Evolutionary conservation across 352 stramenopile genomes (phyloP).

Genomic region (Phytophthora crassamura): DNA sequence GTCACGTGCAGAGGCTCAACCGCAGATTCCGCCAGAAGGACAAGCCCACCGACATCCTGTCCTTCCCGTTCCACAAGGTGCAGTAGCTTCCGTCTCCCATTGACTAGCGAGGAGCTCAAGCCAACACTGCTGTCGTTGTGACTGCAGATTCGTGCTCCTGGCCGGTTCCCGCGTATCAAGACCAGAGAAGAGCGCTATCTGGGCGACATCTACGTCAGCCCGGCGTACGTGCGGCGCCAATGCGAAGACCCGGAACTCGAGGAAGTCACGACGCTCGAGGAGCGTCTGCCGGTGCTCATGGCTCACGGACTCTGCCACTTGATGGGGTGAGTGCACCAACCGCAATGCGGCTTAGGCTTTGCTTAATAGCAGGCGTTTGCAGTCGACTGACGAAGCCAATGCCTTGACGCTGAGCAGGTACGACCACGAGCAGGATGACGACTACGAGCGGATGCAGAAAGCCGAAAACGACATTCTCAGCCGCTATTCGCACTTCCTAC

Average conservation of each 20-base stretch:
- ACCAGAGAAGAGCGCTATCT: slow-evolving; percentile 72
- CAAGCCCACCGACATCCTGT: slow-evolving; percentile 84
- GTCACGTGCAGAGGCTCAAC: slow-evolving; percentile 82
- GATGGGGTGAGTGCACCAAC: slow-evolving; percentile 55
- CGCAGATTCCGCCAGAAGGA: slow-evolving; percentile 77
- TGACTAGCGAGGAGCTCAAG: slow-evolving; percentile 8
- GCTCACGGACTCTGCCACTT: slow-evolving; percentile 86
- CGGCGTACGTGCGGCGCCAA: slow-evolving; percentile 77
- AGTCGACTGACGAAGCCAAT: slow-evolving; percentile 14
- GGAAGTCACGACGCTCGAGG: slow-evolving; percentile 62
- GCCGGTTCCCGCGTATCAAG: slow-evolving; percentile 63
- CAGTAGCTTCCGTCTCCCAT: slow-evolving; percentile 30
- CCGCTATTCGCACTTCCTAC: slow-evolving; percentile 59
- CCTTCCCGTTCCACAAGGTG: slow-evolving; percentile 86
- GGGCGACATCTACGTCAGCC: slow-evolving; percentile 86
- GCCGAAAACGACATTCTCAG: slow-evolving; percentile 74
- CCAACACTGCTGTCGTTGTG: background rate
- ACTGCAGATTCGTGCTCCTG: slow-evolving; percentile 57
- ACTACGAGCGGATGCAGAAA: slow-evolving; percentile 81
- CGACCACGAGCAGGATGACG: slow-evolving; percentile 77
- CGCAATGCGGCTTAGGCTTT: background rate
- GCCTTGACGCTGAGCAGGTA: slow-evolving; percentile 49
- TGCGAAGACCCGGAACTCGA: slow-evolving; percentile 67
- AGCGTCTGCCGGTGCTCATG: slow-evolving; percentile 76
- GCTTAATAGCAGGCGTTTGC: background rate